Base-by-base conservation (phyloP, 139 green algal species). In the Chara braunii region DNA sequence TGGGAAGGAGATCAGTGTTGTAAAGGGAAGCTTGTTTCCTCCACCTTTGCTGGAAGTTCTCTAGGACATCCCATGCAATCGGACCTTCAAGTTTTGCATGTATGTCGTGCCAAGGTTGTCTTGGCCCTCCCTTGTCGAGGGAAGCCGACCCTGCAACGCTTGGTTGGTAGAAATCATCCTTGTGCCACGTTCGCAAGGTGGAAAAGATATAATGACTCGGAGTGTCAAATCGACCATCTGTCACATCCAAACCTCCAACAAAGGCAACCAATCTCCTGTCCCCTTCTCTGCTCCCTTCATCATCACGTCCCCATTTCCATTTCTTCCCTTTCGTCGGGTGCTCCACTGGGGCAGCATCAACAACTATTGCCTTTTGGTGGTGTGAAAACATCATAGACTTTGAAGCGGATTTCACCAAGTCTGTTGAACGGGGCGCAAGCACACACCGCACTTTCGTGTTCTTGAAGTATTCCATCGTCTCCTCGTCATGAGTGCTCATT, bases 81-180 rank as follows among this genome's bases (percentile, higher is more conserved):
- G 78, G 72, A 2, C 83, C 83, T 56, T 81, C 63, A 30, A 88
- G 29, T 7, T 54, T 53, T 37, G 62, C 65, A 52, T 88, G 81
- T 45, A 86, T 81, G 77, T 88, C 83, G 43, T 88, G 81, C 80
- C 83, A 86, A 2, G 83, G 81, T 65, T 88, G 40, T 22, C 77
- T 60, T 0, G 74, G 72, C 2, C 73, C 70, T 12, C 3, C 29
- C 31, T 22, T 67, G 3, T 76, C 22, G 7, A 48, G 24, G n/a
- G n/a, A n/a, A 4, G 54, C 23, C 37, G 57, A 31, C 9, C 3
- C 43, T 29, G 7, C 4, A 3, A 51, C 35, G 69, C 68, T 33
- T 14, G 74, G 24, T 53, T 83, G 72, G 40, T 81, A 59, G 36
- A 81, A 72, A 74, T 86, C 76, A 2, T 70, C 44, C 0, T 57